Evolutionary conservation across 257 asterid genomes (phyloP).

Genomic region (Linderniella brevidens): DNA sequence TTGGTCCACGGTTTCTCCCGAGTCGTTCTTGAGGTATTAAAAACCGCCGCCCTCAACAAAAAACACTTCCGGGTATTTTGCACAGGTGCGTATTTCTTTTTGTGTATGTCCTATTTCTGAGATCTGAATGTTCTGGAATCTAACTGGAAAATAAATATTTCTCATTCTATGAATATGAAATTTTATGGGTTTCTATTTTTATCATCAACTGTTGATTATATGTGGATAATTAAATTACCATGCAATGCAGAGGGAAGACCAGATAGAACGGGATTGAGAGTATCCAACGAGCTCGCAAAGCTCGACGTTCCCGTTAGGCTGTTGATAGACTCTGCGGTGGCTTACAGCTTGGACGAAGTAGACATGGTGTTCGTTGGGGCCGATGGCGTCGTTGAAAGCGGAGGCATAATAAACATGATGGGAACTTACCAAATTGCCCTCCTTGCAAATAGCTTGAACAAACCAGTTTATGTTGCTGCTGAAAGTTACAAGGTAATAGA

Average conservation of each 20-base stretch:
- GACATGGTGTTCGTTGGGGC: conserved; percentile 96
- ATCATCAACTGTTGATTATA: no score
- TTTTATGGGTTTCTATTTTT: no score
- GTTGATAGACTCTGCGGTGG: conserved; percentile 87
- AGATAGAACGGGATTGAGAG: conserved; percentile 64
- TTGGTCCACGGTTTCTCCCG: conserved; percentile 91
- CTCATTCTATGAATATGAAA: no score
- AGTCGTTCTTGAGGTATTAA: conserved; percentile 68
- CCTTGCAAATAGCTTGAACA: conserved; percentile 91
- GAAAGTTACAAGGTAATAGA: conserved; percentile 67
- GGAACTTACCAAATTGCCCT: conserved; percentile 92
- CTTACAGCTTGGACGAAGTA: conserved; percentile 85
- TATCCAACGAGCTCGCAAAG: conserved; percentile 76
- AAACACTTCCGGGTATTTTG: conserved; percentile 71
- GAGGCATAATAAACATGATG: conserved; percentile 94
- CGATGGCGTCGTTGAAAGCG: conserved; percentile 91
- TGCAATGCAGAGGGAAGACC: conserved; percentile 79
- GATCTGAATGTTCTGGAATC: no score
- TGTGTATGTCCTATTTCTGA: no score
- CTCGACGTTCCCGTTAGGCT: conserved; percentile 85
- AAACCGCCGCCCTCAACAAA: conserved; percentile 55
- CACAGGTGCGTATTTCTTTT: conserved; percentile 34
- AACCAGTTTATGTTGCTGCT: conserved; percentile 89
- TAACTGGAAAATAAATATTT: no score
- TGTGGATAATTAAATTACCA: no score